phyloP scores from a whole-genome alignment of 2,329 filamentous ascomycete species.

The Colletotrichum graminicola region DNA sequence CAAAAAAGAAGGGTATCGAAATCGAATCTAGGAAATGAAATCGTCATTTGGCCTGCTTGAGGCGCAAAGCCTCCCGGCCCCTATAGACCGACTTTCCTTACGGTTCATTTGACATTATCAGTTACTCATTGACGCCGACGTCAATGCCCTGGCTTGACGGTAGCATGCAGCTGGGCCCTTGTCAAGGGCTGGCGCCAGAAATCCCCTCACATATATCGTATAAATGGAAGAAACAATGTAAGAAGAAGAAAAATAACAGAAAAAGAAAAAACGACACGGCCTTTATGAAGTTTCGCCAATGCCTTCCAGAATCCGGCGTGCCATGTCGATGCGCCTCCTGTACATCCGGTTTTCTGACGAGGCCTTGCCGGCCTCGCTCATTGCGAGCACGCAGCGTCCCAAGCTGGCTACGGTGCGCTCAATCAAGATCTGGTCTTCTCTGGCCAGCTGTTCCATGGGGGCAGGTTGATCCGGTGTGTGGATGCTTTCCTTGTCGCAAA shows the following conservation, averaged over 20 bases:
- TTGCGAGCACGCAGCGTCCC: slow-evolving; percentile 69
- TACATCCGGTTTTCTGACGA: slow-evolving; percentile 73
- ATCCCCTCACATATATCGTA: slow-evolving; percentile 13
- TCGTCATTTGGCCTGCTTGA: slow-evolving; percentile 28
- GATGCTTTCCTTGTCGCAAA: slow-evolving; percentile 52
- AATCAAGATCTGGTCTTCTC: slow-evolving; percentile 71
- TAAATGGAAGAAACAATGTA: slow-evolving; percentile 17
- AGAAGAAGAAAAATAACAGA: slow-evolving; percentile 28
- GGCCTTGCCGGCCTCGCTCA: slow-evolving; percentile 67
- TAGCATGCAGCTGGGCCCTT: slow-evolving; percentile 16
- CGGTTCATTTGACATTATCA: slow-evolving; percentile 42
- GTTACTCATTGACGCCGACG: slow-evolving; percentile 32
- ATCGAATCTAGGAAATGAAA: slow-evolving; percentile 46
- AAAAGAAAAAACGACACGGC: slow-evolving; percentile 32
- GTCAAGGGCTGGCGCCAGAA: slow-evolving; percentile 7
- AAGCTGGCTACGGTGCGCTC: slow-evolving; percentile 71
- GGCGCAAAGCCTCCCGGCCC: slow-evolving; percentile 1
- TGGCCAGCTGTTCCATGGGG: slow-evolving; percentile 61
- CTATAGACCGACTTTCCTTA: slow-evolving; percentile 2
- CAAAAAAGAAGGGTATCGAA: slow-evolving; percentile 48
- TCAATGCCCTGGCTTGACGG: slow-evolving; percentile 18
- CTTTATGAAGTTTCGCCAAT: slow-evolving; percentile 56
- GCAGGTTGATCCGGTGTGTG: slow-evolving; percentile 50
- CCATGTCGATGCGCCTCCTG: slow-evolving; percentile 79
- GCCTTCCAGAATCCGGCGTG: slow-evolving; percentile 79